Evolutionary conservation across 2,329 filamentous ascomycete species (phyloP).

Genomic region (Penicillium rolfsii): DNA sequence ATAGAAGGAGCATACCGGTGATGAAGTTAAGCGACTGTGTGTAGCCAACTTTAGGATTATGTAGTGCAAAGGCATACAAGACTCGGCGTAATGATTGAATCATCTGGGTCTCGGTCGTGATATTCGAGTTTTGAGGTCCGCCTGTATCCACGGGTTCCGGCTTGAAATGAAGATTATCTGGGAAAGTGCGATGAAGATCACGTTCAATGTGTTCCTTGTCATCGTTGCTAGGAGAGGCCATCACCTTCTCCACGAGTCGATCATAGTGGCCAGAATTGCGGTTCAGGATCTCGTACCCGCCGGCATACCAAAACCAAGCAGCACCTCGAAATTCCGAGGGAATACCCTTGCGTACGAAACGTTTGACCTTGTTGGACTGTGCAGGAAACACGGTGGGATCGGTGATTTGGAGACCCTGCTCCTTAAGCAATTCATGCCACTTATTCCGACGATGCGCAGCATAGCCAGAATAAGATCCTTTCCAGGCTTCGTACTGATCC

Average conservation of each 20-base stretch:
- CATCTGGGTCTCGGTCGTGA: constrained; percentile 70
- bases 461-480: constrained; percentile 72
- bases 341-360: constrained; percentile 90
- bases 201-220: constrained; percentile 91
- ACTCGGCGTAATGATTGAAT: constrained; percentile 82
- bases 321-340: constrained; percentile 93
- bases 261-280: constrained; percentile 78
- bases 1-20: constrained; percentile 83
- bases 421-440: constrained; percentile 77
- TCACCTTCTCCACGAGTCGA: constrained; percentile 67
- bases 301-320: constrained; percentile 96
- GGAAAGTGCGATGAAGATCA: constrained; percentile 90
- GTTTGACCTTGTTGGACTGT: constrained; percentile 79
- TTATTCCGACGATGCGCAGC: constrained; percentile 75
- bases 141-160: constrained; percentile 51
- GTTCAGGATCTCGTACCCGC: constrained; percentile 76
- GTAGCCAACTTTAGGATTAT: constrained; percentile 90
- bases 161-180: constrained; percentile 90
- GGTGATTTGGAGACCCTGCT: constrained; percentile 72
- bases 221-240: constrained; percentile 66
- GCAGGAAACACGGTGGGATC: constrained; percentile 77
- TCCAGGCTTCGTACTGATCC: constrained; percentile 82
- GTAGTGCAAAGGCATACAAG: constrained; percentile 83
- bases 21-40: constrained; percentile 96
- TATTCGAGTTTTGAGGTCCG: constrained; percentile 36